A percentile compares a stretch with the other conserved stretches of the same genome.
phyloP scores from a whole-genome alignment of 1,284 basidiomycete genomes.

The Puccinia coronata region DNA sequence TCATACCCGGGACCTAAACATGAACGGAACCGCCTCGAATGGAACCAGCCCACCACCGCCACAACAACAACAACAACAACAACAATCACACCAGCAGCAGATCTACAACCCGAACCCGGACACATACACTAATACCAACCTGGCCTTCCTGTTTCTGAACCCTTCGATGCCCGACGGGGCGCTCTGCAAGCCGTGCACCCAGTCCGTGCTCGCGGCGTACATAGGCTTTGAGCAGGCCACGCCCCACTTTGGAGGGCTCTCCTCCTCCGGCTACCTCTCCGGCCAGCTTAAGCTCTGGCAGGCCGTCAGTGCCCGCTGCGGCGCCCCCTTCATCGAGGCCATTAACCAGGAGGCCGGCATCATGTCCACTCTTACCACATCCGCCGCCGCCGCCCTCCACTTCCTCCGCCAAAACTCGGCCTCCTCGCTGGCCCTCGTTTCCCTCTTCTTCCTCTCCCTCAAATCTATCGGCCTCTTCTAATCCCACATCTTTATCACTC shows the following conservation, averaged over 20 bases:
- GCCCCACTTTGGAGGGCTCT: constrained; percentile 43
- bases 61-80: no score
- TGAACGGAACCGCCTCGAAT: not conserved
- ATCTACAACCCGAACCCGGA: constrained; percentile 33
- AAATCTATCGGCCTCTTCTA: not conserved
- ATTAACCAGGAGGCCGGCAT: constrained; percentile 46
- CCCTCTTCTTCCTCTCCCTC: not conserved
- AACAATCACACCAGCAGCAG: not conserved
- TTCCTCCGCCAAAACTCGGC: constrained; percentile 9
- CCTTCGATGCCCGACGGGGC: constrained; percentile 29
- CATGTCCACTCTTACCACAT: constrained; percentile 31
- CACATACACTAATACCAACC: constrained; percentile 39
- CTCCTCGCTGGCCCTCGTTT: no score
- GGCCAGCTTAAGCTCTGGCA: constrained; percentile 47
- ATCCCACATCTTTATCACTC: not conserved
- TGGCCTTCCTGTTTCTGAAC: constrained; percentile 48
- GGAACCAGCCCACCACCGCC: not conserved
- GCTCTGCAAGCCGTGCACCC: constrained; percentile 42
- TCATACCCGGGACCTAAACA: not conserved
- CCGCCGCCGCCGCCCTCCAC: constrained; percentile 2
- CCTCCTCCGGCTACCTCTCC: constrained; percentile 42
- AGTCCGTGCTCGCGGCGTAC: constrained; percentile 37
- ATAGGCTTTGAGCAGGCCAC: constrained; percentile 42
- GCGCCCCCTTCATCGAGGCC: constrained; percentile 23
- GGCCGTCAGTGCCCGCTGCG: constrained; percentile 26